Evolutionary conservation across 2,329 filamentous ascomycete species (phyloP).

Genomic region (Colletotrichum cuscutae): DNA sequence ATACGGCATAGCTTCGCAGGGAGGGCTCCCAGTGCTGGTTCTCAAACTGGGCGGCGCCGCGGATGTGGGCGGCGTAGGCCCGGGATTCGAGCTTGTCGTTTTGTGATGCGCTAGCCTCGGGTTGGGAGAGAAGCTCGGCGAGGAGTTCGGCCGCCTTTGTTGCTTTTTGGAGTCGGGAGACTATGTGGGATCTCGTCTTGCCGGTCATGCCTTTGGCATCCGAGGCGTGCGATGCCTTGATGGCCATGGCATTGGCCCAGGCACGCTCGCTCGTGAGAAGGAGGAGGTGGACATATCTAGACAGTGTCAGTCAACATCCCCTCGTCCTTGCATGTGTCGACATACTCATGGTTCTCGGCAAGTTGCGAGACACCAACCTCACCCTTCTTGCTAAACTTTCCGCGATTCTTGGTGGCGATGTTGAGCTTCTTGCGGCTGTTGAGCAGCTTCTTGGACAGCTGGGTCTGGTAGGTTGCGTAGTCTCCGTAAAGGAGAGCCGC

Average conservation of each 20-base stretch:
- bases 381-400: conserved; percentile 81
- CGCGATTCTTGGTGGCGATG: conserved; percentile 83
- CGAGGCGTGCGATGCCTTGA: conserved; percentile 84
- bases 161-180: conserved; percentile 87
- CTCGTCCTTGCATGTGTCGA: neutral
- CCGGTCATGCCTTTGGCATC: conserved; percentile 84
- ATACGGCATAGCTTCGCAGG: conserved; percentile 78
- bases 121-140: conserved; percentile 72
- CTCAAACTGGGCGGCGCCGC: conserved; percentile 84
- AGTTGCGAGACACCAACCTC: conserved; percentile 81
- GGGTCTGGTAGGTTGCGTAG: conserved; percentile 84
- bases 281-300: conserved; percentile 80
- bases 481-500: conserved; percentile 88
- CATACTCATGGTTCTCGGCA: conserved; percentile 78
- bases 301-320: conserved; percentile 28
- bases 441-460: conserved; percentile 83
- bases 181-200: conserved; percentile 85
- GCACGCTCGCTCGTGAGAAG: conserved; percentile 89
- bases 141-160: conserved; percentile 75
- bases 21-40: conserved; percentile 87
- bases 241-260: conserved; percentile 95
- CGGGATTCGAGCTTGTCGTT: conserved; percentile 85
- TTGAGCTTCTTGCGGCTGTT: conserved; percentile 87
- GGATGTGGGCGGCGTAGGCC: conserved; percentile 82
- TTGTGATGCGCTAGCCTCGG: conserved; percentile 69